Evolutionary conservation across 805 yeast species (phyloP), one percentile per base, ranked within the genome.

Genomic region (Nakazawaea siamensis): DNA sequence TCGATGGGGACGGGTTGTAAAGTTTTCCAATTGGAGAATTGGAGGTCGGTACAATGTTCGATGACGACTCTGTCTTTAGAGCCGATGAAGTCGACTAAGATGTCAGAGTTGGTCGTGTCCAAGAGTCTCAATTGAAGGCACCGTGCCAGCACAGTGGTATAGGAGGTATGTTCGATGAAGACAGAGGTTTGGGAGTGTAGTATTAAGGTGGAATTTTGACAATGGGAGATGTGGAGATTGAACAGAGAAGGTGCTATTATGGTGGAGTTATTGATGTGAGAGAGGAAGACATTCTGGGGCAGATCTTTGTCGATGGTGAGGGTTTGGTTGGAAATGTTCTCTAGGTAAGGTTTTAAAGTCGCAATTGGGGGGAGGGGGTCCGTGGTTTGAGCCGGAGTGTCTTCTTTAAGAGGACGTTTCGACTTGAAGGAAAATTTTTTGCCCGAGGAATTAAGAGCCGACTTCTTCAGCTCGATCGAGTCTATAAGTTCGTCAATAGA

Each of bases 101-200:
- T 4, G 3, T 40, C 23, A 9, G 37, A 19, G 9, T 38, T 19
- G 8, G 11, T 1, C 3, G 42, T 29, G 18, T 45, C 33, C 28
- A 51, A 58, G 12, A 55, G 35, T 19, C 60, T 35, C 15, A 54
- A 34, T 27, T 55, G 60, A n/a, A 43, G 54, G 29, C 51, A 44
- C 13, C 38, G 18, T 4, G 24, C 6, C 18, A 47, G 26, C 2
- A n/a, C n/a, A n/a, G n/a, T n/a, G n/a, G n/a, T n/a, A n/a, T n/a
- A n/a, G n/a, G n/a, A n/a, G n/a, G n/a, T n/a, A n/a, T 33, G 27
- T 16, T 45, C 42, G 3, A 45, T 33, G 26, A 49, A 50, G 8
- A 47, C 32, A 10, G 47, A 51, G 7, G 55, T 39, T 10, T 42
- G 33, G 2, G 54, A 46, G n/a, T 30, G 18, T 1, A 48, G 27